Percentiles rank a stretch among this genome's conserved stretches.
These are phyloP conservation scores for Arthrobotrys entomopaga DNA, from an alignment of 2,329 filamentous ascomycete genomes.

Conservation along the genomic window DNA sequence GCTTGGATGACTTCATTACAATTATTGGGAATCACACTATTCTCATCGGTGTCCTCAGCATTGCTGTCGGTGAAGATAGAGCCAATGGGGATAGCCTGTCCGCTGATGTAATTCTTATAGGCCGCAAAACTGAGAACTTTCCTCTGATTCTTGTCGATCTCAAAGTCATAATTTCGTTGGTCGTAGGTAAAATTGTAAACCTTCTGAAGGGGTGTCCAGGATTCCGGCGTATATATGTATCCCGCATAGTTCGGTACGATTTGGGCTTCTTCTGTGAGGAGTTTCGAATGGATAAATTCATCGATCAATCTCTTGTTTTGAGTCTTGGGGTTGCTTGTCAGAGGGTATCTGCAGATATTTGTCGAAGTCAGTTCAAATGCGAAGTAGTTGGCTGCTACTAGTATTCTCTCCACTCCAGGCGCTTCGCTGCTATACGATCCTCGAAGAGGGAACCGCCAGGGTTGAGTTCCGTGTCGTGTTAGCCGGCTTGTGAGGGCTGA, in stretches of 20 bases:
- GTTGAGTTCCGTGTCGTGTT: not conserved
- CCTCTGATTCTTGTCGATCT: not conserved
- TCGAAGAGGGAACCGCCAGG: slow-evolving; percentile 60
- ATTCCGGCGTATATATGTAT: slow-evolving; percentile 20
- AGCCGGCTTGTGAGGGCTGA: slow-evolving; percentile 8
- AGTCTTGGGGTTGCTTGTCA: slow-evolving; percentile 4
- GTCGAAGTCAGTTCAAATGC: slow-evolving; percentile 59
- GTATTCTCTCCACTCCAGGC: slow-evolving; percentile 56
- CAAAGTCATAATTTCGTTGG: not conserved
- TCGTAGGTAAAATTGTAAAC: not conserved
- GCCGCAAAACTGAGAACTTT: slow-evolving; percentile 5
- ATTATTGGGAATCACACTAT: slow-evolving; percentile 22
- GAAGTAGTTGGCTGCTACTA: slow-evolving; percentile 64
- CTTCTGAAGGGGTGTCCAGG: slow-evolving; percentile 4
- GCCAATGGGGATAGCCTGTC: not conserved
- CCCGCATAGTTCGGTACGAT: slow-evolving; percentile 30
- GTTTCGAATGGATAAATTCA: slow-evolving; percentile 13
- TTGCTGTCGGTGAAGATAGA: not conserved
- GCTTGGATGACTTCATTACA: slow-evolving; percentile 25
- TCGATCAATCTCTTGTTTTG: slow-evolving; percentile 32
- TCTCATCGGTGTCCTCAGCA: not conserved
- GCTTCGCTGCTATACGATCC: slow-evolving; percentile 62
- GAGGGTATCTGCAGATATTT: slow-evolving; percentile 69
- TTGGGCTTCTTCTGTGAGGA: not conserved
- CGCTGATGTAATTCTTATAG: slow-evolving; percentile 16